Evolutionary conservation across 129 eudicot species (phyloP).

Genomic region (Sambucus nigra): DNA sequence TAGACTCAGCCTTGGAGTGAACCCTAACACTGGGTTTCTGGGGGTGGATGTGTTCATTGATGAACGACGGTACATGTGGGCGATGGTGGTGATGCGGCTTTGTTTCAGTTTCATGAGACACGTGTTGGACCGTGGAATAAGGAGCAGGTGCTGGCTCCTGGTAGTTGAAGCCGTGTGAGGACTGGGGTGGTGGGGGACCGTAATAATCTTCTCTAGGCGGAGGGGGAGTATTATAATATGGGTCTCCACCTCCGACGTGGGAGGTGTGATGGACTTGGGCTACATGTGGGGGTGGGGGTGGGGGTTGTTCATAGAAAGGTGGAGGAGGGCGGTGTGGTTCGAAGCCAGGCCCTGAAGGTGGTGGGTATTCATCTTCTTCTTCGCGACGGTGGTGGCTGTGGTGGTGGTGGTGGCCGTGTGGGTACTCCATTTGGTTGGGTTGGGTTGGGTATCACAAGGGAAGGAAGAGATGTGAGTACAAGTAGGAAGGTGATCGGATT

Average conservation of each 20-base stretch:
- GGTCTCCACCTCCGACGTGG: neutral
- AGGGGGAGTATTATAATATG: neutral
- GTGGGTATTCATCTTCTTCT: conserved; percentile 1
- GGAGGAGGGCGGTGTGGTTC: neutral
- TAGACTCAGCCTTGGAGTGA: conserved; percentile 44
- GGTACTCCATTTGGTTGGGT: conserved; percentile 10
- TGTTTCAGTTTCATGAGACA: conserved; percentile 1
- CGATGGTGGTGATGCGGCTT: neutral
- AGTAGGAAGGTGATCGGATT: too few species aligned
- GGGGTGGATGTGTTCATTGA: neutral
- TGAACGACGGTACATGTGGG: neutral
- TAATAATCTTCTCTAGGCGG: neutral
- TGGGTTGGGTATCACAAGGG: too few species aligned
- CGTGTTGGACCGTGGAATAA: conserved; percentile 8
- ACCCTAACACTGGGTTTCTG: conserved; percentile 18
- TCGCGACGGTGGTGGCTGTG: conserved; percentile 3
- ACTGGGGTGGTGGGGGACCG: neutral
- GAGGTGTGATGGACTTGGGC: conserved; percentile 1
- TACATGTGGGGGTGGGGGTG: neutral
- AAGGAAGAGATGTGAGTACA: neutral
- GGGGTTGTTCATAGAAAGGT: neutral
- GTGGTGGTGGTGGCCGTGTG: conserved; percentile 10
- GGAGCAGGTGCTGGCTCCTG: neutral
- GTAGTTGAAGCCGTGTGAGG: neutral
- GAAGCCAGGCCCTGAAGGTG: neutral